Base-by-base conservation (phyloP, 2,329 filamentous ascomycete species). In the Dactylellina leptospora region DNA sequence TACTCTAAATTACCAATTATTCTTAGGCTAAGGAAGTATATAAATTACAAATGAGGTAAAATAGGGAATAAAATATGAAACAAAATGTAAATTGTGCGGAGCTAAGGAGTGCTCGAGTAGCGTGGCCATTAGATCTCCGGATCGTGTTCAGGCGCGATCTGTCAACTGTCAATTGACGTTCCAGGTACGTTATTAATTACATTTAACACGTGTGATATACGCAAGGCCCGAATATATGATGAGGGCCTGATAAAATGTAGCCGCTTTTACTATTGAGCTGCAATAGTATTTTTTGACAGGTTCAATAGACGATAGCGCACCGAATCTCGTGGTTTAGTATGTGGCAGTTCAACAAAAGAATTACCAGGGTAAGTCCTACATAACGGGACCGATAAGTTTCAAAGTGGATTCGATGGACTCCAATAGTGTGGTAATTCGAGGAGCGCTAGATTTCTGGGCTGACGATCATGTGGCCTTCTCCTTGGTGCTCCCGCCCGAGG, bases 191-290 rank as follows among this genome's bases (percentile, higher is more conserved):
- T 40, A 11, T n/a, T 40, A 40, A 40, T n/a, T 9, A 20, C 40
- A 45, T 4, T 2, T 20, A 45, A 4, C 16, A 45, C 13, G 20
- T 48, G 25, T 27, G 13, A 33, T 27, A 22, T 5, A 38, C 33
- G 45, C 62, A 59, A 60, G 62, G 54, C 45, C 62, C 16, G 8
- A 23, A 18, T 60, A 59, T 68, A 68, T 53, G 47, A 33, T 30
- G 27, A 45, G 20, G 62, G 62, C 62, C 62, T 68, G 62, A 60
- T 60, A 56, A 20, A 38, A 59, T 40, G 53, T 22, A 45, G 20
- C 36, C 40, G 36, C n/a, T n/a, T 45, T 44, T n/a, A 16, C 9
- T 55, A 23, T 40, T n/a, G 1, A 25, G 28, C 10, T 40, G 5
- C 22, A 44, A 44, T 20, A 11, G n/a, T 22, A 27, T 18, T 23